Evolutionary conservation across 148 eudicot species (phyloP), one percentile per base, ranked within the genome.

Genomic region (Diospyros kaki): DNA sequence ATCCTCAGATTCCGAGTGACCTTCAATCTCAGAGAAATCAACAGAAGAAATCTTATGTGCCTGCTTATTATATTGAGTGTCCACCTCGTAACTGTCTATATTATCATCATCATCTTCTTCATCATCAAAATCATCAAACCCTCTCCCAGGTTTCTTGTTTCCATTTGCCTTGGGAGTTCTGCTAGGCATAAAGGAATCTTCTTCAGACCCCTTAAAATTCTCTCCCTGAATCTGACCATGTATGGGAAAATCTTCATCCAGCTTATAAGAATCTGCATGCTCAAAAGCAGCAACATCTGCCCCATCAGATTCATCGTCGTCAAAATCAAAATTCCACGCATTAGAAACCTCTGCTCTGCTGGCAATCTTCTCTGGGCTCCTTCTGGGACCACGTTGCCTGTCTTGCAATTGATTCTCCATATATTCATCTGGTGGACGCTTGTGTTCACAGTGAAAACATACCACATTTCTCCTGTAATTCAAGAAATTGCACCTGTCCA

Each of bases 301-400:
- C 41, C 98, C 98, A 80, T 95, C 98, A 64, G 97, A 95, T 81
- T 92, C 98, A 50, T 95, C 84, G 66, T 92, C 98, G 71, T 95
- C 98, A 75, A 95, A 95, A 81, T 95, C 96, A 69, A 92, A 92
- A 82, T 95, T 95, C 98, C 98, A 95, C n/a, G 98, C 97, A 78
- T 90, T 86, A 17, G 93, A 86, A 81, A 94, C 78, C 55, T 91
- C 93, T 66, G 71, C 79, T 81, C 88, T 88, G 73, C 67, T 69
- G 54, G 84, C 77, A 68, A 76, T 74, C 72, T 82, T 89, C 75
- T 81, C 91, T 62, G 45, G 59, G 76, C 83, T 88, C 39, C 78
- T 59, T 66, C 65, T 68, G 12, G 87, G 81, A 72, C 88, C 86
- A 70, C 58, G 83, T 73, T 81, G 89, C 78, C 83, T 86, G 7